phyloP scores from a whole-genome alignment of 164 flowering plant species.

The Cinnamomum micranthum region DNA sequence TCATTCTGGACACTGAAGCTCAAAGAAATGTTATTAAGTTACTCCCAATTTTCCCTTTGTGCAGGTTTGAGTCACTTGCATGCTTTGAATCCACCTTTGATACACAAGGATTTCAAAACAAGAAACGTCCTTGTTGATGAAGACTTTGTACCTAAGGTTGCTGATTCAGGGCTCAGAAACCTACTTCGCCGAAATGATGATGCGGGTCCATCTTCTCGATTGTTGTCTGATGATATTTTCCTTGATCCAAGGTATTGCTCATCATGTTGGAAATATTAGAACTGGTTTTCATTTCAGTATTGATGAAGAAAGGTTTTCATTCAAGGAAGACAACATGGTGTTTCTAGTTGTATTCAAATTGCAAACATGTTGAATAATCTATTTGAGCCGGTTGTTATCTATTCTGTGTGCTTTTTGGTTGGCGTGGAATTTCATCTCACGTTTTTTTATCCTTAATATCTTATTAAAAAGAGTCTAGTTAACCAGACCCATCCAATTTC shows the following conservation, averaged over 20 bases:
- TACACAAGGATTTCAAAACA: slow-evolving; percentile 87
- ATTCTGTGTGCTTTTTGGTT: neutral
- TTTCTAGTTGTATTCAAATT: no score
- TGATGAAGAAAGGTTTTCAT: neutral
- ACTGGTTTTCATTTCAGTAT: neutral
- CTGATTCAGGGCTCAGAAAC: slow-evolving; percentile 84
- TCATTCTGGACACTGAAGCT: neutral
- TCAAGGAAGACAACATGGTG: neutral
- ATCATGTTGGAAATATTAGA: neutral
- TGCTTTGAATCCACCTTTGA: slow-evolving; percentile 67
- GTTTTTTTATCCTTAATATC: no score
- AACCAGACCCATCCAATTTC: no score
- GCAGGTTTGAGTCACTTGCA: slow-evolving; percentile 89
- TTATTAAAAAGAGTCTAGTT: no score
- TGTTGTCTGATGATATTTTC: slow-evolving; percentile 59
- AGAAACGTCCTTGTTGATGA: slow-evolving; percentile 92
- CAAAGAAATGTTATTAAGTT: neutral
- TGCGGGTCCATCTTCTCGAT: slow-evolving; percentile 70
- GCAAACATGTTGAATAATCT: neutral
- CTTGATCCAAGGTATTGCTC: slow-evolving; percentile 76
- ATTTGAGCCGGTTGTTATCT: neutral
- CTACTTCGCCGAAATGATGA: slow-evolving; percentile 58
- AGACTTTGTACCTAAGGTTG: slow-evolving; percentile 77
- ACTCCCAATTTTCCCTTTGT: slow-evolving; percentile 14
- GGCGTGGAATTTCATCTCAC: neutral